Evolutionary conservation across 2,329 filamentous ascomycete genomes (phyloP).

Genomic region (Cladosporium sp.): DNA sequence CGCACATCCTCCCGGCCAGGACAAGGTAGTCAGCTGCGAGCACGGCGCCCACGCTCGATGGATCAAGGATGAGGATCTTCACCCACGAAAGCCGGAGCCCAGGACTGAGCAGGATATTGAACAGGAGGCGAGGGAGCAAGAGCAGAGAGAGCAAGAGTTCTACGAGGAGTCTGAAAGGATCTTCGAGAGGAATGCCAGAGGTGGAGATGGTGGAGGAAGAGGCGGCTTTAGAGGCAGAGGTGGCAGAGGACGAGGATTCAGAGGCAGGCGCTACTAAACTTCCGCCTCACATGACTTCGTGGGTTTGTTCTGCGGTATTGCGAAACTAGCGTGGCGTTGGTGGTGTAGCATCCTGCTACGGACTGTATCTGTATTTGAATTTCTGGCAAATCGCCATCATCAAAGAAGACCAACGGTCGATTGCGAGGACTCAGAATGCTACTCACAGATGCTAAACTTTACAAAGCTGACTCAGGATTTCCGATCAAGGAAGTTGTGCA

Average conservation of each 20-base stretch:
- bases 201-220: slow-evolving; percentile 47
- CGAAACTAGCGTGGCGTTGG: slow-evolving; percentile 2
- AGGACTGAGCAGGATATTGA: slow-evolving; percentile 68
- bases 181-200: slow-evolving; percentile 41
- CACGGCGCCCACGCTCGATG: slow-evolving; percentile 80
- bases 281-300: not conserved
- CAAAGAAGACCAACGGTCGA: too few species aligned
- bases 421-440: too few species aligned
- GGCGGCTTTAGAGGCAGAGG: slow-evolving; percentile 37
- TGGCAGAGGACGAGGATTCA: slow-evolving; percentile 33
- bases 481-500: too few species aligned
- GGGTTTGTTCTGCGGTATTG: not conserved
- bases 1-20: slow-evolving; percentile 29
- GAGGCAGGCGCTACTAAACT: slow-evolving; percentile 13
- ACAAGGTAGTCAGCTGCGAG: slow-evolving; percentile 56
- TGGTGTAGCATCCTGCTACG: slow-evolving; percentile 6
- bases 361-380: not conserved
- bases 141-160: slow-evolving; percentile 51
- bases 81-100: slow-evolving; percentile 51
- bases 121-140: slow-evolving; percentile 61
- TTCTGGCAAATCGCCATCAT: not conserved
- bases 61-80: slow-evolving; percentile 61
- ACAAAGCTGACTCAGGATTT: too few species aligned
- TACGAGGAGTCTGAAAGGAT: slow-evolving; percentile 51
- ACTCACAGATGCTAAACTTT: too few species aligned